These are phyloP conservation scores for Bipolaris sorokiniana DNA, from an alignment of 2,329 filamentous ascomycete genomes.

Conservation along the genomic window DNA sequence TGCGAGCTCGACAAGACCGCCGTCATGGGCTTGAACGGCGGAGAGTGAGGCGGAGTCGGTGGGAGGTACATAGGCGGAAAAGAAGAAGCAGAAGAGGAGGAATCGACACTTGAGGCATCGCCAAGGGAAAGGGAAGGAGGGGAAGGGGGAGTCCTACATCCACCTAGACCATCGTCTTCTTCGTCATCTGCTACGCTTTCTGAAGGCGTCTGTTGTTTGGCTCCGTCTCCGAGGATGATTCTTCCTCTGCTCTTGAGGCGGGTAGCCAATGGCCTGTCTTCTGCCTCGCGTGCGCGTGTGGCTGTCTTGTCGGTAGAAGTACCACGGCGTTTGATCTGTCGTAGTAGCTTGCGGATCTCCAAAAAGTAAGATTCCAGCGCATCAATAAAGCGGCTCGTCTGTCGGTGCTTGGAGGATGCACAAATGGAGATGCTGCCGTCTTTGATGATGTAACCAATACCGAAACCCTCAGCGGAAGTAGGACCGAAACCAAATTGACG, in stretches of 20 bases:
- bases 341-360: slow-evolving; percentile 84
- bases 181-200: slow-evolving; percentile 76
- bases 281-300: slow-evolving; percentile 66
- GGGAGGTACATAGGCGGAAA: slow-evolving; percentile 13
- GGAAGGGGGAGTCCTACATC: slow-evolving; percentile 67
- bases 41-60: slow-evolving; percentile 46
- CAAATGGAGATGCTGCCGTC: slow-evolving; percentile 90
- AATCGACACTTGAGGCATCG: slow-evolving; percentile 21
- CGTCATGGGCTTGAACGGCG: slow-evolving; percentile 43
- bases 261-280: slow-evolving; percentile 55
- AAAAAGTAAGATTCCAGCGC: slow-evolving; percentile 88
- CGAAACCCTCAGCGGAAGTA: slow-evolving; percentile 91
- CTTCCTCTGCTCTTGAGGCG: slow-evolving; percentile 75
- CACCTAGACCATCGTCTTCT: slow-evolving; percentile 88
- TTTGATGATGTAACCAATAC: slow-evolving; percentile 99
- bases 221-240: slow-evolving; percentile 68
- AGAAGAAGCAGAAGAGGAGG: slow-evolving; percentile 20
- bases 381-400: slow-evolving; percentile 89
- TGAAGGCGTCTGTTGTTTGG: slow-evolving; percentile 57
- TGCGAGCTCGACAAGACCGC: slow-evolving; percentile 41
- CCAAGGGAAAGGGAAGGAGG: slow-evolving; percentile 34
- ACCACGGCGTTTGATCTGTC: slow-evolving; percentile 67
- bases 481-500: slow-evolving; percentile 97
- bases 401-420: slow-evolving; percentile 89
- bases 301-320: slow-evolving; percentile 60